Conservation (phyloP, 495 filamentous ascomycete species). For the Venustampulla echinocandica region DNA sequence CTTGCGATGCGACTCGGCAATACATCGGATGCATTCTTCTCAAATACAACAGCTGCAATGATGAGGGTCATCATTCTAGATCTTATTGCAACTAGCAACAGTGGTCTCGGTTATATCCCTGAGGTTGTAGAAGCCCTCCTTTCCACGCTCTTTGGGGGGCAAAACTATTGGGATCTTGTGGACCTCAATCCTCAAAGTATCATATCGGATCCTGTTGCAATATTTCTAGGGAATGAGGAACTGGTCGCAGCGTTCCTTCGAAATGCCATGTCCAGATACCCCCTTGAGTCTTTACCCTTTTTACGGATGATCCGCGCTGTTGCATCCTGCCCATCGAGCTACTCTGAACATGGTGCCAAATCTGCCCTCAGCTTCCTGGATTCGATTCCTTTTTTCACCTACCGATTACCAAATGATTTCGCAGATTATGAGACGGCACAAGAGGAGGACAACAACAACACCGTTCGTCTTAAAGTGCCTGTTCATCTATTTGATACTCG, state of each 20-base stretch:
- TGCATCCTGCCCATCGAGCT: slow-evolving; percentile 32
- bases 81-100: slow-evolving; percentile 48
- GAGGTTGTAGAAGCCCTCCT: slow-evolving; percentile 55
- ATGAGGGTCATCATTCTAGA: slow-evolving; percentile 56
- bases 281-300: slow-evolving; percentile 79
- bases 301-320: slow-evolving; percentile 55
- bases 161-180: slow-evolving; percentile 41
- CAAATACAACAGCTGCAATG: slow-evolving; percentile 35
- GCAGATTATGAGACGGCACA: slow-evolving; percentile 61
- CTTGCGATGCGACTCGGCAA: slow-evolving; percentile 43
- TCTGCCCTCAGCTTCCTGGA: slow-evolving; percentile 41
- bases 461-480: slow-evolving; percentile 41
- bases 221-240: slow-evolving; percentile 45
- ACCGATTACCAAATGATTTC: slow-evolving; percentile 56
- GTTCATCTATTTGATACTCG: slow-evolving; percentile 45
- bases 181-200: slow-evolving; percentile 8
- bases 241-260: slow-evolving; percentile 49
- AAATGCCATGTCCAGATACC: slow-evolving; percentile 65
- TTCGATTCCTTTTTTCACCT: slow-evolving; percentile 61
- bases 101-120: slow-evolving; percentile 51
- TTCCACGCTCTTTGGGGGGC: slow-evolving; percentile 47
- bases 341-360: slow-evolving; percentile 40
- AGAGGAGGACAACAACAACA: slow-evolving; percentile 78
- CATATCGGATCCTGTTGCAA: slow-evolving; percentile 34
- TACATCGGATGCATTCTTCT: slow-evolving; percentile 36